phyloP scores from a whole-genome alignment of 768 basidiomycete genomes.

The Phlebiopsis gigantea region DNA sequence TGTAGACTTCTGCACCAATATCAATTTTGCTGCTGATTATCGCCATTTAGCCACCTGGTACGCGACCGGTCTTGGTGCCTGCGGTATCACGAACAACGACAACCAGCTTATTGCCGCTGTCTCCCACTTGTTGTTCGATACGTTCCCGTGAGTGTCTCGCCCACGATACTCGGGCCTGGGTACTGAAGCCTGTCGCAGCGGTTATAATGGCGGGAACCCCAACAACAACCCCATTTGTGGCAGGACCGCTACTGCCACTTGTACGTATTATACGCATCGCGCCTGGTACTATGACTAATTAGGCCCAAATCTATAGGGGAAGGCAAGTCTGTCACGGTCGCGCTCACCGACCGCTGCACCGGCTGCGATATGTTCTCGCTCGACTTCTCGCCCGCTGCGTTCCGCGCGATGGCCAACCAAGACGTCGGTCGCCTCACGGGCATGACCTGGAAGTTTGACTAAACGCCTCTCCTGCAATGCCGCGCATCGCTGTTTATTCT shows the following conservation, averaged over 20 bases:
- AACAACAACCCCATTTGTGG: slow-evolving; percentile 74
- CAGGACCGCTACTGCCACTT: slow-evolving; percentile 36
- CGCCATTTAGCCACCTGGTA: slow-evolving; percentile 46
- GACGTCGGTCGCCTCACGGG: slow-evolving; percentile 45
- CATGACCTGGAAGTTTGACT: slow-evolving; percentile 39
- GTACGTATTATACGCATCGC: slow-evolving; percentile 43
- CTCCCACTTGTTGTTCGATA: slow-evolving; percentile 50
- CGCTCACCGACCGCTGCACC: slow-evolving; percentile 55
- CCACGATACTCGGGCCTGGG: background rate
- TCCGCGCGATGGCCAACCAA: slow-evolving; percentile 36
- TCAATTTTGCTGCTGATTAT: background rate
- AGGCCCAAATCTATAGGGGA: slow-evolving; percentile 31
- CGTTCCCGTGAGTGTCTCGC: slow-evolving; percentile 44
- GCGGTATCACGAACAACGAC: slow-evolving; percentile 52
- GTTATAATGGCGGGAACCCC: slow-evolving; percentile 54
- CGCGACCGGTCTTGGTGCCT: slow-evolving; percentile 56
- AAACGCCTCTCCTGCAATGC: background rate
- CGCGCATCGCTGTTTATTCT: background rate
- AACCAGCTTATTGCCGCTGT: slow-evolving; percentile 53
- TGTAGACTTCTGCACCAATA: slow-evolving; percentile 4
- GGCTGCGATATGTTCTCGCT: slow-evolving; percentile 44
- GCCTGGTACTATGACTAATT: background rate
- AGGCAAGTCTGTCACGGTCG: slow-evolving; percentile 42
- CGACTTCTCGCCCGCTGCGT: slow-evolving; percentile 58
- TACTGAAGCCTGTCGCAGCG: slow-evolving; percentile 30